phyloP scores from a whole-genome alignment of 768 basidiomycete genomes.

The Kwoniella newhampshirensis region DNA sequence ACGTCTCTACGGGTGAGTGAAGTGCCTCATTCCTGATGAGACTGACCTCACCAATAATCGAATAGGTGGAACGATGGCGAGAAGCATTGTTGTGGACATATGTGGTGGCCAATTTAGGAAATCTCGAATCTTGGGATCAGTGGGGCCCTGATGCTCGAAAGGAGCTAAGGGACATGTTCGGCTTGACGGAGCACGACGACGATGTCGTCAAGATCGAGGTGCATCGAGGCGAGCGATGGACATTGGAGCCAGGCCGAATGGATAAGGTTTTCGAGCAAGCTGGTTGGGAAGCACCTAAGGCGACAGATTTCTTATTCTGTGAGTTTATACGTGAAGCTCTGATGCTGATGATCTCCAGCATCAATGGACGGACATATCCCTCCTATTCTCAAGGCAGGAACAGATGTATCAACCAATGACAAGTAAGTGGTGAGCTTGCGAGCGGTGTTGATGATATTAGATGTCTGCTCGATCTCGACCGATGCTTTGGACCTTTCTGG shows the following conservation, averaged over 20 bases:
- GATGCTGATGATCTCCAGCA: conserved; percentile 15
- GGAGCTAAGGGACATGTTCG: conserved; percentile 42
- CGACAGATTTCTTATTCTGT: conserved; percentile 48
- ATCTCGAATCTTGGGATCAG: conserved; percentile 16
- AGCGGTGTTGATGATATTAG: conserved; percentile 2
- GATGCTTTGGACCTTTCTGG: conserved; percentile 52
- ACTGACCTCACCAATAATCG: no score
- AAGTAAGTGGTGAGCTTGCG: conserved; percentile 13
- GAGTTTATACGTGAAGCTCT: conserved; percentile 9
- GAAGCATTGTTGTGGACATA: conserved; percentile 53
- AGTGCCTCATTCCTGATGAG: no score
- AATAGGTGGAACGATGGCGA: conserved; percentile 49
- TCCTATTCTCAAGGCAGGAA: conserved; percentile 30
- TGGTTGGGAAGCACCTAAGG: conserved; percentile 48
- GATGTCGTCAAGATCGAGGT: conserved; percentile 44
- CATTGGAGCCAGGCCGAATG: conserved; percentile 37
- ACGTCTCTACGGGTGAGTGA: conserved; percentile 35
- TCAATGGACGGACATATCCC: conserved; percentile 51
- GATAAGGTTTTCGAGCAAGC: conserved; percentile 33
- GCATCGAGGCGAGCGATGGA: conserved; percentile 41
- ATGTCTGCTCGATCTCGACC: conserved; percentile 44
- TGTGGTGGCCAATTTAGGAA: conserved; percentile 42
- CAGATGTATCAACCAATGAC: conserved; percentile 11
- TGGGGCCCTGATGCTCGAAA: conserved; percentile 35
- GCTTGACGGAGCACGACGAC: conserved; percentile 28